Evolutionary conservation across 257 asterid genomes (phyloP), one percentile per base, ranked within the genome.

Genomic region (Solanum verrucosum): DNA sequence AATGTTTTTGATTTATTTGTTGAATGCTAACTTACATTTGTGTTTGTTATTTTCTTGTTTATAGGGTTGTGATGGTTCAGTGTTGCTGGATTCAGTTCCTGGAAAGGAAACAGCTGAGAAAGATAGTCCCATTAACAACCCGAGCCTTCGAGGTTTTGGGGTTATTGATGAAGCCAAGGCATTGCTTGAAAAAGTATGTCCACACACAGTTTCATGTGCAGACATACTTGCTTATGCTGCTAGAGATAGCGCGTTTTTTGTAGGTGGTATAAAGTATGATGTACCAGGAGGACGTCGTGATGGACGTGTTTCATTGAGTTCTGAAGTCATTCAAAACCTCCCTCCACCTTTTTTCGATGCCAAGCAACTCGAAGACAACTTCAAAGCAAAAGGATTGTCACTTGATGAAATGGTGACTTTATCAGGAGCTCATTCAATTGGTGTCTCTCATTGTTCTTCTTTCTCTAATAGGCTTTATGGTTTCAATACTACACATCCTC

Each of bases 341-440:
- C 87, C 87, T 18, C 87, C 87, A 85, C 87, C 87, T 27, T 63
- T 71, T 34, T 85, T 85, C 63, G 70, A 85, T 18, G 87, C 79
- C 31, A 31, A 37, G 2, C 87, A 85, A 71, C 87, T 85, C 46
- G 27, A 68, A 65, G 79, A 85, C 40, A 68, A 65, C 63, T 85
- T 85, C 29, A 65, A 68, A 38, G 46, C 63, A 20, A 85, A 85
- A 46, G 81, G 81, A 13, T 15, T 85, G 40, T 65, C 87, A 85
- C 82, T 65, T 25, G 87, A 85, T 65, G 87, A 85, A 27, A 85
- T 85, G 87, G 87, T 85, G 7, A 85, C 87, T 1, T 25, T 85
- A 12, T 85, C 87, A 31, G 87, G 87, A 5, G 96, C 92, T 2
- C 96, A 94, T 37, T 93, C 95, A 12, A 83, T 93, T 63, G 96